Base-by-base conservation (phyloP, 345 rosid genomes). In the Hypericum perforatum region DNA sequence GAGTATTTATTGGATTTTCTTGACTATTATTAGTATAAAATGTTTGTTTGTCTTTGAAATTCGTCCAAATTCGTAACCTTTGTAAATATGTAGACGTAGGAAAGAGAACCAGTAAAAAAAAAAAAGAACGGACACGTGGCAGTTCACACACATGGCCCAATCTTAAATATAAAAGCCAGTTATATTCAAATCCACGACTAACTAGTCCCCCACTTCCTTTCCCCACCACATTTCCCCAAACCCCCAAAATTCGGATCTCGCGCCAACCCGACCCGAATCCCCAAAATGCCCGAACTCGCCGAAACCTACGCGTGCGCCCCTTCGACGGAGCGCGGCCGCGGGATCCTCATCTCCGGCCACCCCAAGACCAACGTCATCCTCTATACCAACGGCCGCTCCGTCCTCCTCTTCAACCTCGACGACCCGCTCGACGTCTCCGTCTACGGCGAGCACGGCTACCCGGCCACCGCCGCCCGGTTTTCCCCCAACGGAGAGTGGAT, bases 401-500 rank as follows among this genome's bases (percentile, higher is more conserved):
- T 92, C 52, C 75, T 92, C 65, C 75, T 83, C 50, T 82, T 87
- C 57, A 81, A 83, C 74, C 92, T 88, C 54, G 81, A 77, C 65
- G 78, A 85, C 45, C 96, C 96, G 0, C 76, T 87, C 11, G 81
- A 77, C 49, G 90, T 85, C 49, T 67, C 94, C 43, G 80, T 88
- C 70, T 92, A 92, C 49, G 94, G 84, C 3, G 98, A 92, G 41
- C 98, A 92, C 53, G 95, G 81, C 8, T 85, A 92, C 63, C 95
- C 88, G 47, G 96, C 86, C 58, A 92, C 96, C 22, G 90, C 88
- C 53, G 96, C 96, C 40, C 75, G 98, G 7, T 92, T 70, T 76
- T 92, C 98, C 3, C 98, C 98, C n/a, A 88, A 88, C 55, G 98
- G 98, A 0, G 98, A 91, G 80, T 91, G 98, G 98, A 70, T 91